Evolutionary conservation across 2,329 filamentous ascomycete genomes (phyloP), one percentile per base, ranked within the genome.

Genomic region (Aspergillus viridinutans): DNA sequence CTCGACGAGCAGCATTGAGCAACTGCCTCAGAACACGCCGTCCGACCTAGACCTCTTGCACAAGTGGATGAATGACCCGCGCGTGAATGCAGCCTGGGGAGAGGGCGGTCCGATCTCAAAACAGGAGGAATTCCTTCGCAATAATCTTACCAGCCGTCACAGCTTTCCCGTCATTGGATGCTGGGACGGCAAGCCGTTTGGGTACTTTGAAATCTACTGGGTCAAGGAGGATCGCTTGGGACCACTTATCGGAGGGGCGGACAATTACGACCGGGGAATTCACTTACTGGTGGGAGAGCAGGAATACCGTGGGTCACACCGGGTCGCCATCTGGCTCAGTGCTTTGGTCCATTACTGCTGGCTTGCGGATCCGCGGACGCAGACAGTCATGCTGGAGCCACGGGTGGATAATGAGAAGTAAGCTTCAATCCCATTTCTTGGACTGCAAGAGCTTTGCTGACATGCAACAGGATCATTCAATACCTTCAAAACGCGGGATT

Each of bases 151-250:
- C 12, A 86, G 82, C 21, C 80, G 81, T 20, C 89, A 97, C 73
- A 91, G 87, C 8, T 96, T 97, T 73, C 94, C 94, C 0, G 91
- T 88, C 0, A 93, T 97, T 59, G 94, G 90, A 0, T 87, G 92
- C 70, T 99, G 93, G 90, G 91, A 97, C 65, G 92, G 91, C 10
- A 88, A 93, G 58, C 93, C 93, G 0, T 99, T 97, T 76, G 94
- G 92, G 0, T 99, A 95, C 72, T 97, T 99, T 70, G 94, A 99
- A 77, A 83, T 99, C 35, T 99, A 99, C 76, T 99, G 94, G 93
- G 91, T 94, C 3, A 96, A 96, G 68, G 94, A 99, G 71, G 94
- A 97, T 68, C 77, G 80, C 0, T 72, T 99, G 0, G 91, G 90
- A 0, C 83, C 81, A 50, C 81, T 90, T 61, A 74, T 95, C 3